Percentiles rank a stretch among this genome's conserved stretches.
Conservation (phyloP, 306 rosid genomes). For the Malus asiatica region DNA sequence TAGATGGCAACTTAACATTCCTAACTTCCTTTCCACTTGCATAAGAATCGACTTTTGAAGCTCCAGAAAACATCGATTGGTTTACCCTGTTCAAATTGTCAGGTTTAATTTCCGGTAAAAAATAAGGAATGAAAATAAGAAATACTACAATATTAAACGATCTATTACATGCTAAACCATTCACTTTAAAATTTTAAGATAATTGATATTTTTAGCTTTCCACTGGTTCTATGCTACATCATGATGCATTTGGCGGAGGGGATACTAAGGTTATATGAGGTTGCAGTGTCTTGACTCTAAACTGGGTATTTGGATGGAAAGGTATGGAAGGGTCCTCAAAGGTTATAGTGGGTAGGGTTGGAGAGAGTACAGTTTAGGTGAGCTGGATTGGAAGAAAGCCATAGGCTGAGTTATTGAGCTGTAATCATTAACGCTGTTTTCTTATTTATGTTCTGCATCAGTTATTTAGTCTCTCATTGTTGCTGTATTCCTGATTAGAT, state of each 20-base stretch:
- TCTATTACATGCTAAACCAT: not conserved
- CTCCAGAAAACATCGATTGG: conserved; percentile 56
- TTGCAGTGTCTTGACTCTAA: not conserved
- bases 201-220: not conserved
- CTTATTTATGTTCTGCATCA: too few relatives aligned
- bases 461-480: too few relatives aligned
- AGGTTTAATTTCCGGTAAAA: not conserved
- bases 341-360: not conserved
- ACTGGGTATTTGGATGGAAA: not conserved
- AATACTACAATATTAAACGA: not conserved
- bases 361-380: not conserved
- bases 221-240: not conserved
- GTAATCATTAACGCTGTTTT: not conserved
- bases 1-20: conserved; percentile 69
- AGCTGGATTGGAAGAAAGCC: too few relatives aligned
- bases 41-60: conserved; percentile 55
- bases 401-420: too few relatives aligned
- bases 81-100: conserved; percentile 57
- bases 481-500: too few relatives aligned
- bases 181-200: not conserved
- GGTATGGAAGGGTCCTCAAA: not conserved
- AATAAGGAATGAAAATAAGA: not conserved
- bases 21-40: conserved; percentile 79
- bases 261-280: not conserved
- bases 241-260: not conserved